Evolutionary conservation across 2,329 filamentous ascomycete genomes (phyloP).

Genomic region (Bisporella sp.): DNA sequence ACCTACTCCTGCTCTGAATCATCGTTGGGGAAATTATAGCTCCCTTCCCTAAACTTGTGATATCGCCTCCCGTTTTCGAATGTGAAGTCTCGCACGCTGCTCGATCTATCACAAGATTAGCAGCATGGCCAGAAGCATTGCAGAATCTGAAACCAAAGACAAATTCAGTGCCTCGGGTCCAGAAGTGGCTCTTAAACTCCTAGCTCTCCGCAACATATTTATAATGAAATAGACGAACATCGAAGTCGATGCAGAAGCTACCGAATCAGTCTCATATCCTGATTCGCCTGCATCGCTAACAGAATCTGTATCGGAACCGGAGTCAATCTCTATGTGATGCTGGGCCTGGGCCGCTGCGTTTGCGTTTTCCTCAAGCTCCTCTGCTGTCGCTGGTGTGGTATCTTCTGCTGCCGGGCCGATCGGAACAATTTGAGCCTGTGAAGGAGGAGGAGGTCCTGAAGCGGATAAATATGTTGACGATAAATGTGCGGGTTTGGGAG

Average conservation of each 20-base stretch:
- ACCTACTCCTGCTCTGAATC: slow-evolving; percentile 45
- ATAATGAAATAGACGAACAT: too few species aligned
- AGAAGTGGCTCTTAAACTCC: too few species aligned
- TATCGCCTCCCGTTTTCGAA: slow-evolving; percentile 50
- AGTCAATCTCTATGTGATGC: slow-evolving; percentile 21
- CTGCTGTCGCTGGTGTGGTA: background rate
- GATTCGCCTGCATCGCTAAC: slow-evolving; percentile 12
- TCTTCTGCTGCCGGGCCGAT: background rate
- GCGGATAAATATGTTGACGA: too few species aligned
- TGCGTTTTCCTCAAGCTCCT: slow-evolving; percentile 4
- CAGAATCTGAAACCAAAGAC: too few species aligned
- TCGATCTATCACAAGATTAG: slow-evolving; percentile 17
- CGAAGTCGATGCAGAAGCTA: background rate
- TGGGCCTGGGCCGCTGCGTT: slow-evolving; percentile 20
- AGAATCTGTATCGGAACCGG: slow-evolving; percentile 9
- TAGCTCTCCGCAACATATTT: too few species aligned
- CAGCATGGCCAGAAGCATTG: too few species aligned
- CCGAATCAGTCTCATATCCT: slow-evolving; percentile 24
- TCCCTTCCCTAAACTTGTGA: slow-evolving; percentile 43
- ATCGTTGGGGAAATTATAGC: slow-evolving; percentile 51
- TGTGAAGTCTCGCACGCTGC: slow-evolving; percentile 39
- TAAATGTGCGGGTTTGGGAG: too few species aligned
- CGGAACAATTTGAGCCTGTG: too few species aligned
- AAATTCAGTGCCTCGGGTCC: too few species aligned
- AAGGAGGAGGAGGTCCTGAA: too few species aligned